phyloP scores from a whole-genome alignment of 1,284 basidiomycete species.

The Ustilago vetiveriae region DNA sequence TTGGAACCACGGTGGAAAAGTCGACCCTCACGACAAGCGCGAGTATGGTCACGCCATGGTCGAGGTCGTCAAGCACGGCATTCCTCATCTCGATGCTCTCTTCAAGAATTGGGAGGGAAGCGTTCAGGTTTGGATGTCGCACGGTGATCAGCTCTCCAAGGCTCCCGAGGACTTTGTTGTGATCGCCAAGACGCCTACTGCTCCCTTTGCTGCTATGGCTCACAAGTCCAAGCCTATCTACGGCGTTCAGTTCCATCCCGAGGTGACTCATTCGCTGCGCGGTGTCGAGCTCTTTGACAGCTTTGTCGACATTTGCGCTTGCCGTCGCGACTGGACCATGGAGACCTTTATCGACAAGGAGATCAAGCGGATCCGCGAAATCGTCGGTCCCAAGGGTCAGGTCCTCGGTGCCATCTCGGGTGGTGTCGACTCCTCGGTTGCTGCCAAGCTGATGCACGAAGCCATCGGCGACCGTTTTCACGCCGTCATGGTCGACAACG shows the following conservation, averaged over 20 bases:
- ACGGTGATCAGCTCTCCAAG: constrained; percentile 90
- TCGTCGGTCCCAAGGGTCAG: constrained; percentile 91
- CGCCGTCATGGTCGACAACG: constrained; percentile 99
- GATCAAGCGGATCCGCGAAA: constrained; percentile 90
- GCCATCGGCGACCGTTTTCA: constrained; percentile 97
- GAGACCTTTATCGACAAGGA: constrained; percentile 99
- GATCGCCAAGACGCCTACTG: constrained; percentile 85
- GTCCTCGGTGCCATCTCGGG: constrained; percentile 98
- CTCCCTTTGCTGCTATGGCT: constrained; percentile 92
- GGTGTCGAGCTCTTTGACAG: constrained; percentile 90
- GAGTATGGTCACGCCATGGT: constrained; percentile 94
- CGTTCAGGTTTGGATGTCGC: constrained; percentile 97
- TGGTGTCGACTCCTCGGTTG: constrained; percentile 97
- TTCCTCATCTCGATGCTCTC: constrained; percentile 74
- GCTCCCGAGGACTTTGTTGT: constrained; percentile 86
- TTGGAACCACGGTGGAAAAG: constrained; percentile 85
- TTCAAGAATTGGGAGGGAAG: constrained; percentile 85
- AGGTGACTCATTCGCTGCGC: constrained; percentile 92
- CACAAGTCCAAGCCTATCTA: constrained; percentile 90
- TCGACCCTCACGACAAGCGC: constrained; percentile 87
- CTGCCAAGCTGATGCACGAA: constrained; percentile 99
- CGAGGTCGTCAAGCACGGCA: constrained; percentile 77
- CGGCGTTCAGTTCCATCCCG: constrained; percentile 98
- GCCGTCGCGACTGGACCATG: constrained; percentile 92
- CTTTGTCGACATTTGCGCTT: constrained; percentile 86